Evolutionary conservation across 106 monocot species (phyloP).

Genomic region (Dendrobium catenatum): DNA sequence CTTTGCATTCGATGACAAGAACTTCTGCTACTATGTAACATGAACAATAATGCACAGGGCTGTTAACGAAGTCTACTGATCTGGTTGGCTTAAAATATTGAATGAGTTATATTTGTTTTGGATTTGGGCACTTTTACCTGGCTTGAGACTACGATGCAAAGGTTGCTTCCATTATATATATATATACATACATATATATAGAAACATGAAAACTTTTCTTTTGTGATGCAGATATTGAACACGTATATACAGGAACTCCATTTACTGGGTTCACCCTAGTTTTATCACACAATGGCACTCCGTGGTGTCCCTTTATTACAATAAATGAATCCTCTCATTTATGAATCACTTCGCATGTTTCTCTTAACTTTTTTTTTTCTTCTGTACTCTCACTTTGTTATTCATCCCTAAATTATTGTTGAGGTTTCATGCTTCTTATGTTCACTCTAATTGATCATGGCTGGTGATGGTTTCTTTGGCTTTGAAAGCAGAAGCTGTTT

Average conservation of each 20-base stretch:
- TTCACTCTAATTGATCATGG: neutral
- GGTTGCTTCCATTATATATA: neutral
- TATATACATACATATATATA: neutral
- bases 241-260: no score
- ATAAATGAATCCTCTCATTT: neutral
- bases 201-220: no score
- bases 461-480: neutral
- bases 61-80: neutral
- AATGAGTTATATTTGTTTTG: neutral
- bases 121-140: neutral
- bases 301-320: no score
- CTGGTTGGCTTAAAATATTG: neutral
- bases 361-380: neutral
- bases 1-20: neutral
- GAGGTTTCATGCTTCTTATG: neutral
- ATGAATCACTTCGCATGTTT: neutral
- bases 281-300: no score
- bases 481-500: neutral
- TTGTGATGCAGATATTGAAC: no score
- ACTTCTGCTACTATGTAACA: neutral
- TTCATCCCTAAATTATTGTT: slow-evolving; percentile 1
- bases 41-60: neutral
- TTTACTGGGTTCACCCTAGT: no score
- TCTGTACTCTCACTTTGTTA: neutral
- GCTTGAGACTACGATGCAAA: neutral